Conservation (phyloP, 78 protist genomes). For the Dictyostelium firmibasis region DNA sequence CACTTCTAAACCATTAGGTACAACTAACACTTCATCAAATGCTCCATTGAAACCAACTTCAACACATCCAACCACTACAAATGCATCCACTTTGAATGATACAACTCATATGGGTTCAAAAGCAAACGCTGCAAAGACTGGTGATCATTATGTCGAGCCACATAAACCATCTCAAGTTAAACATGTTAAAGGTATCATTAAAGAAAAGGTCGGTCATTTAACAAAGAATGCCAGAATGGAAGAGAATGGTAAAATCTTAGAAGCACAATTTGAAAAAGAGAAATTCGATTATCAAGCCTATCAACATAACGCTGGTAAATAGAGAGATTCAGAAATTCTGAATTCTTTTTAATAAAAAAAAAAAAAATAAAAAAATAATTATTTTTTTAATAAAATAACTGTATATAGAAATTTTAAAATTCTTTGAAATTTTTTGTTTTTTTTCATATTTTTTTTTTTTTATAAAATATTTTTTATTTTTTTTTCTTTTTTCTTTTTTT, state of each 20-base stretch:
- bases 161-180: conserved; percentile 69
- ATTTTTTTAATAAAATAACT: background rate
- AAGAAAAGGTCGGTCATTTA: conserved; percentile 60
- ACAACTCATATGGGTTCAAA: background rate
- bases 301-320: conserved; percentile 33
- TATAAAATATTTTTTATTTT: background rate
- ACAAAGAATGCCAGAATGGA: conserved; percentile 64
- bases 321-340: background rate
- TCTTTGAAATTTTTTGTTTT: background rate
- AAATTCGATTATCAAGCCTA: conserved; percentile 37
- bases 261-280: conserved; percentile 29
- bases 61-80: background rate
- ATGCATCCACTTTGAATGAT: background rate
- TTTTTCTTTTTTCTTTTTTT: background rate
- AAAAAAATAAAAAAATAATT: background rate
- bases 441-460: background rate
- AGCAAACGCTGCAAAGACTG: background rate
- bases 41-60: background rate
- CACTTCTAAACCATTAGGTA: background rate
- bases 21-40: background rate
- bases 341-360: background rate
- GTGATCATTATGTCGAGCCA: conserved; percentile 32
- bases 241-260: conserved; percentile 29
- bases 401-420: background rate
- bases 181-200: conserved; percentile 48